Percentiles rank a stretch among this genome's conserved stretches.
phyloP scores from a whole-genome alignment of 2,329 filamentous ascomycete species.

The Zymoseptoria pseudotritici region DNA sequence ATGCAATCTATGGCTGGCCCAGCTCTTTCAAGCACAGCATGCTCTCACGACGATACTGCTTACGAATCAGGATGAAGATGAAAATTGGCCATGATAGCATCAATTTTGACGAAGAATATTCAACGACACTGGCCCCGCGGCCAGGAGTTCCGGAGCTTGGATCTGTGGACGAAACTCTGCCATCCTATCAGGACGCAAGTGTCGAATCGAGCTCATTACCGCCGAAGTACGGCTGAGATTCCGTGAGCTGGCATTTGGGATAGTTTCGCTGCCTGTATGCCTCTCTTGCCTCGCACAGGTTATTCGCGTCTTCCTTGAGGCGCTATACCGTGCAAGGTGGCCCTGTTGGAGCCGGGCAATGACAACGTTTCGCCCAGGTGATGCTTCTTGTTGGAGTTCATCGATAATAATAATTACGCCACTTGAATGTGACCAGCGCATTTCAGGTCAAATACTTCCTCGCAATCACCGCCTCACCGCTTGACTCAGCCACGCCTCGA shows the following conservation, averaged over 20 bases:
- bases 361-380: too few relatives aligned
- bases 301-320: too few relatives aligned
- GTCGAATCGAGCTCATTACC: neutral
- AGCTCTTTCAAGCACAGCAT: constrained; percentile 14
- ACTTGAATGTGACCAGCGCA: too few relatives aligned
- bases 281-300: too few relatives aligned
- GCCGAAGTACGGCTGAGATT: neutral
- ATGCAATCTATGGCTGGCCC: constrained; percentile 1
- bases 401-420: too few relatives aligned
- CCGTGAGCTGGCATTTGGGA: too few relatives aligned
- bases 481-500: constrained; percentile 9
- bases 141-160: neutral
- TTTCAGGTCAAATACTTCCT: neutral
- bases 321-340: too few relatives aligned
- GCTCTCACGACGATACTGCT: constrained; percentile 8
- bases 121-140: neutral
- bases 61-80: constrained; percentile 12
- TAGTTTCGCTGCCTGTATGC: too few relatives aligned
- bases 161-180: neutral
- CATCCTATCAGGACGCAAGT: neutral
- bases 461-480: constrained; percentile 4
- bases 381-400: too few relatives aligned
- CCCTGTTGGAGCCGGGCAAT: too few relatives aligned
- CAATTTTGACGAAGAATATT: neutral
- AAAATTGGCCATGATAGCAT: constrained; percentile 3